Base-by-base conservation (phyloP, 768 basidiomycete genomes). In the Trametes cinnabarina region DNA sequence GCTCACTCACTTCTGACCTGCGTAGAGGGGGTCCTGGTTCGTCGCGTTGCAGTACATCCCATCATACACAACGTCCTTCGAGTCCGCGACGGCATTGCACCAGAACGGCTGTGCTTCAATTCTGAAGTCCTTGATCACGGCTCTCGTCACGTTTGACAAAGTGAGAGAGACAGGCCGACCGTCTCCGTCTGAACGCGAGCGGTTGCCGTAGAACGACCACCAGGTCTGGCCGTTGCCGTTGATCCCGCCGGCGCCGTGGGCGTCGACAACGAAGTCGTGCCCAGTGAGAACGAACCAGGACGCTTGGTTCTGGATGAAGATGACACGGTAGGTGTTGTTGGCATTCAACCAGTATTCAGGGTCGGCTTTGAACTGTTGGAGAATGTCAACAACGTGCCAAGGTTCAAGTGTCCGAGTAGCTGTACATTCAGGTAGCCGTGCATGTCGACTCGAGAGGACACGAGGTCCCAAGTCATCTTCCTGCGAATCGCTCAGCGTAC, bases 231-330 rank as follows among this genome's bases (percentile, higher is more conserved):
- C 83, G 61, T 86, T 84, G 22, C 84, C 84, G 65, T 80, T 74
- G 49, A 86, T 82, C 1, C 83, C 83, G 22, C 83, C 83, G 0
- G 71, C 71, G 61, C 75, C 75, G 63, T 84, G 80, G 3, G 77
- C 84, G 62, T 84, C 79, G 61, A 85, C 76, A 15, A 71, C 70
- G 58, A 85, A 85, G 70, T 84, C 76, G 35, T 69, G 69, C 3
- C 83, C 83, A 2, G 82, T 84, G 19, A 85, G 73, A 40, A 85
- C 79, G 60, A 85, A 85, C 82, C 83, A 85, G 7, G 84, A 85
- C 1, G 83, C 81, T 72, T 85, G 85, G 62, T 72, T 76, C 81
- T 84, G 83, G 53, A 85, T 82, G 65, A 82, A 84, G 20, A 85
- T 79, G 17, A 83, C 83, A 19, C 81, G 77, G 65, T 81, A 84